Percentiles rank a stretch among this genome's conserved stretches.
Evolutionary conservation across 805 yeast genomes (phyloP).

Genomic region (Teunomyces atbi): DNA sequence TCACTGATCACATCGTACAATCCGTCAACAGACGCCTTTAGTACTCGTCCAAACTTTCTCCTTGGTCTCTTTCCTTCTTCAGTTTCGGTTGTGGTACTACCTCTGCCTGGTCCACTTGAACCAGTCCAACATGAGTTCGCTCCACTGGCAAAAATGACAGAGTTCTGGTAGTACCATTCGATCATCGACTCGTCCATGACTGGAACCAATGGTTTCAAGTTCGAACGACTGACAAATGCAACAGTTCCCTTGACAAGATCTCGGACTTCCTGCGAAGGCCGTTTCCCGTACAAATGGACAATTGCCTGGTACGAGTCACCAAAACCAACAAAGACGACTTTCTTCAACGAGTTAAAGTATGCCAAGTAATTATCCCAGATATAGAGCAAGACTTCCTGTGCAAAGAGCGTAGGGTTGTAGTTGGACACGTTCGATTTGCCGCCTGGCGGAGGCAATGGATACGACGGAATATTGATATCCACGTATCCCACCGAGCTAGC

Average conservation of each 20-base stretch:
- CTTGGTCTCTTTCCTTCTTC: constrained; percentile 64
- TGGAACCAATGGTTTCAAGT: constrained; percentile 78
- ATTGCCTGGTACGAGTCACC: constrained; percentile 89
- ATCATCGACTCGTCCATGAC: constrained; percentile 84
- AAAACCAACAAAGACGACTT: constrained; percentile 76
- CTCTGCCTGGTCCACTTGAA: constrained; percentile 27
- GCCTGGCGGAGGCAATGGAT: constrained; percentile 30
- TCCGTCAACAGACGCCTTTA: constrained; percentile 71
- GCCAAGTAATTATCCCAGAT: constrained; percentile 90
- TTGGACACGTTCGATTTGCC: constrained; percentile 15
- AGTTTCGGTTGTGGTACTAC: constrained; percentile 11
- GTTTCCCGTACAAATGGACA: constrained; percentile 83
- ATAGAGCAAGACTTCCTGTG: constrained; percentile 76
- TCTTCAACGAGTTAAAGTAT: constrained; percentile 62
- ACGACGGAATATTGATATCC: constrained; percentile 77
- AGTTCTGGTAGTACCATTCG: constrained; percentile 88
- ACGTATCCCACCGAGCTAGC: constrained; percentile 61
- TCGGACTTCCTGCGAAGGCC: constrained; percentile 54
- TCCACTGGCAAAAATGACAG: constrained; percentile 74
- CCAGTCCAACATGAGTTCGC: constrained; percentile 81
- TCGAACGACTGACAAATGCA: constrained; percentile 64
- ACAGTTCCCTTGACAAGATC: constrained; percentile 67
- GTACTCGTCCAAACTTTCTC: constrained; percentile 86
- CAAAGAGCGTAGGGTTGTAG: constrained; percentile 61
- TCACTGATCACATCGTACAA: constrained; percentile 75